A percentile compares a stretch with the other conserved stretches of the same genome.
Evolutionary conservation across 1,284 basidiomycete genomes (phyloP).

Genomic region (Vanrija humicola): DNA sequence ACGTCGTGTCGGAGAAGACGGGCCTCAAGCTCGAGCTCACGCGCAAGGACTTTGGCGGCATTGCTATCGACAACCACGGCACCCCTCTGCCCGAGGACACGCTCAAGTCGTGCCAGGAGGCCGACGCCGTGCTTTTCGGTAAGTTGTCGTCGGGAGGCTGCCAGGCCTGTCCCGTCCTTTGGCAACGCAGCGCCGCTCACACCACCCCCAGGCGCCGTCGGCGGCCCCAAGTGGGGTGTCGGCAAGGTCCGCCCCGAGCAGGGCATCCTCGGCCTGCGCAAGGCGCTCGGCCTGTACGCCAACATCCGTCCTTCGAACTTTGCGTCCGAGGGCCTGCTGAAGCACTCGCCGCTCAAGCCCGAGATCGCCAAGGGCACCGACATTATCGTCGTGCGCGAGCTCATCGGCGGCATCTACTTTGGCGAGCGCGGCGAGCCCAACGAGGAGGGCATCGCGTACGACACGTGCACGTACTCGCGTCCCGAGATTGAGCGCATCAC

Average conservation of each 20-base stretch:
- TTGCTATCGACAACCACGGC: constrained; percentile 82
- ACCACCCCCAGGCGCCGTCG: background rate
- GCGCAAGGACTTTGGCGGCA: constrained; percentile 81
- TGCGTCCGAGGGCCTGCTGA: constrained; percentile 82
- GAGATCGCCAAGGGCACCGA: constrained; percentile 80
- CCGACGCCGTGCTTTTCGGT: constrained; percentile 92
- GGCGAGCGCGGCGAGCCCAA: constrained; percentile 84
- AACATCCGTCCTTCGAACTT: constrained; percentile 98
- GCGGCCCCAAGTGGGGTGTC: constrained; percentile 87
- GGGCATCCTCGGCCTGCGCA: constrained; percentile 81
- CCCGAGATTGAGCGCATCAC: constrained; percentile 91
- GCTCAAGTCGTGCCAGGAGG: constrained; percentile 76
- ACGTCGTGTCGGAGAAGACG: constrained; percentile 65
- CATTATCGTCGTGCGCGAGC: constrained; percentile 91
- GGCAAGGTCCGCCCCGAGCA: constrained; percentile 92
- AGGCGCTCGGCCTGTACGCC: constrained; percentile 89
- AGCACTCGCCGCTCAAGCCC: constrained; percentile 88
- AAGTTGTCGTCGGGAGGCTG: no score
- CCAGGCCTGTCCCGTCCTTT: no score
- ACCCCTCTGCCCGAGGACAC: constrained; percentile 82
- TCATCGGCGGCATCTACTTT: constrained; percentile 87
- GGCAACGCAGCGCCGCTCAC: background rate
- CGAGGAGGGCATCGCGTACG: constrained; percentile 68
- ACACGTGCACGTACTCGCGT: constrained; percentile 89
- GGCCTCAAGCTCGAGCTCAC: constrained; percentile 67